Conservation (phyloP, 2,329 filamentous ascomycete species). For the Neonectria faginata region DNA sequence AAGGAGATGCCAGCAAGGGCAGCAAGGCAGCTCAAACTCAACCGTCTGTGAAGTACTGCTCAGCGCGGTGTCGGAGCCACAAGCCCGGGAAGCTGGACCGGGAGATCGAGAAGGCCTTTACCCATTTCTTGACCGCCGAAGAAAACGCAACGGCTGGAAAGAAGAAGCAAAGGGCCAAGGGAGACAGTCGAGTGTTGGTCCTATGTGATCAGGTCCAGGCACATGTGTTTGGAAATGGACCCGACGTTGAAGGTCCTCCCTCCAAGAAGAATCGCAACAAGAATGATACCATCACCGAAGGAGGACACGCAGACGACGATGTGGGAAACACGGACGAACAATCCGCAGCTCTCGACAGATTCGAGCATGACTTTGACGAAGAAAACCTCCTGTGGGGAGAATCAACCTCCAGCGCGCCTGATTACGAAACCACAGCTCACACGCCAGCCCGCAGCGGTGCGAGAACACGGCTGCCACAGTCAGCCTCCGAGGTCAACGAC, state of each 20-base stretch:
- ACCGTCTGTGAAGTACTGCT: constrained; percentile 64
- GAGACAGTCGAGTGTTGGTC: constrained; percentile 63
- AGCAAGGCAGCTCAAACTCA: constrained; percentile 9
- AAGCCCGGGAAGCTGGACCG: constrained; percentile 63
- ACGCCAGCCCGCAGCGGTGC: too few species aligned
- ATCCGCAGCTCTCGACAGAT: background rate
- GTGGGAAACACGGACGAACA: background rate
- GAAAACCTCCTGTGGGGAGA: constrained; percentile 7
- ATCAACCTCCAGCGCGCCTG: constrained; percentile 44
- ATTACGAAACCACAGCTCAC: constrained; percentile 54
- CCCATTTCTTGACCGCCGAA: constrained; percentile 47
- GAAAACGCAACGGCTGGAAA: background rate
- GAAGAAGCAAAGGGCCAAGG: constrained; percentile 36
- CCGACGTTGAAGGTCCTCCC: background rate
- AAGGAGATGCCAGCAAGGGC: constrained; percentile 44
- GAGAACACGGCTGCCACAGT: constrained; percentile 52
- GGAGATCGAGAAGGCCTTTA: constrained; percentile 64
- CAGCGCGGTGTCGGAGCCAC: constrained; percentile 62
- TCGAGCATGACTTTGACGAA: constrained; percentile 27
- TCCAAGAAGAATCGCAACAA: background rate
- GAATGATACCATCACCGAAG: background rate
- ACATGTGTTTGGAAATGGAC: constrained; percentile 59
- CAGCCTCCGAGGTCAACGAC: constrained; percentile 64
- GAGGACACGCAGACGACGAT: background rate
- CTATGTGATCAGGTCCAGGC: constrained; percentile 62